Conservation (phyloP, 2,329 filamentous ascomycete species). For the Onygenales sp. region DNA sequence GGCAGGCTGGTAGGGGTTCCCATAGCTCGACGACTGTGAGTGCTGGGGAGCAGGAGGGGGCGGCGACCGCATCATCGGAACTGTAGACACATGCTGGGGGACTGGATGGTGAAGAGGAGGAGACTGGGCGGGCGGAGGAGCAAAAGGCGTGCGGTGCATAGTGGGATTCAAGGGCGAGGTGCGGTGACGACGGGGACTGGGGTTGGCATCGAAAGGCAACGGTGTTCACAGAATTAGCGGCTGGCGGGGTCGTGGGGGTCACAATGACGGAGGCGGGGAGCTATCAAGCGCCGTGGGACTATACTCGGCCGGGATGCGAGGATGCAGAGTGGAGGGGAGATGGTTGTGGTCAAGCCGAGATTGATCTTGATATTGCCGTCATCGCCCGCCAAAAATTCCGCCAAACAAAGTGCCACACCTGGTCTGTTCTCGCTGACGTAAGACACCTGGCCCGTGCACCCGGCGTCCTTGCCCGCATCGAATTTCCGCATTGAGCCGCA, state of each 20-base stretch:
- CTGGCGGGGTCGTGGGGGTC: neutral
- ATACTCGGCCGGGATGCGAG: neutral
- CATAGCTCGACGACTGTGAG: slow-evolving; percentile 45
- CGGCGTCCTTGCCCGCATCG: neutral
- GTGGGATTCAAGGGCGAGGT: slow-evolving; percentile 19
- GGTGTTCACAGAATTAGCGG: neutral
- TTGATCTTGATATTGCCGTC: neutral
- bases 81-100: slow-evolving; percentile 95
- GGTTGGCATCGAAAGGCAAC: neutral
- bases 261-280: neutral
- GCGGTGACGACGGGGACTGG: neutral
- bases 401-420: neutral
- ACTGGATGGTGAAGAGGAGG: slow-evolving; percentile 94
- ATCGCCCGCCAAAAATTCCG: neutral
- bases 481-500: neutral
- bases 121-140: slow-evolving; percentile 64
- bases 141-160: slow-evolving; percentile 83
- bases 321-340: neutral
- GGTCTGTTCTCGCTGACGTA: neutral
- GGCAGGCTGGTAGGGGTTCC: slow-evolving; percentile 41
- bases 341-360: neutral
- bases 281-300: neutral
- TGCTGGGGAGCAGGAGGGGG: slow-evolving; percentile 69
- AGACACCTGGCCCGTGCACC: neutral
- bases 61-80: slow-evolving; percentile 91